A percentile compares a stretch with the other conserved stretches of the same genome.
Conservation (phyloP, 2,329 filamentous ascomycete genomes). For the Trichothecium sympodiale region DNA sequence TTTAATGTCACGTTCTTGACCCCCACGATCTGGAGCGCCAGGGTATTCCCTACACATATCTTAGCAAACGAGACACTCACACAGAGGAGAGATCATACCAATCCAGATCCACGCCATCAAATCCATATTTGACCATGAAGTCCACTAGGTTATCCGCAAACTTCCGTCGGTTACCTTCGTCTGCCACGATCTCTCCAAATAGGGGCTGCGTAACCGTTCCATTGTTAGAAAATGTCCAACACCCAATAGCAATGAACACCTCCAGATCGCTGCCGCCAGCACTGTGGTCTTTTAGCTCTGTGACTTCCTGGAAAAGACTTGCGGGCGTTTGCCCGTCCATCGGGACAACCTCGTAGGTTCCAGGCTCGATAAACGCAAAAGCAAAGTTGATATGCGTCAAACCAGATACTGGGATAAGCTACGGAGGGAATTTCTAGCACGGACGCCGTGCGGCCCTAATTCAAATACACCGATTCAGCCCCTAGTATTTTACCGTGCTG, state of each 20-base stretch:
- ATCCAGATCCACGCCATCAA: slow-evolving; percentile 17
- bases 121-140: slow-evolving; percentile 11
- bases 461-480: too few relatives aligned
- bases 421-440: background rate
- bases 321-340: slow-evolving; percentile 14
- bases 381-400: slow-evolving; percentile 18
- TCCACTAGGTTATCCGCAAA: slow-evolving; percentile 24
- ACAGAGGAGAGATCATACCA: too few relatives aligned
- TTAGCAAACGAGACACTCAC: too few relatives aligned
- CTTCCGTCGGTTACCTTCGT: slow-evolving; percentile 10
- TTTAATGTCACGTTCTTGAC: slow-evolving; percentile 9
- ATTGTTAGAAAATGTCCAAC: slow-evolving; percentile 26
- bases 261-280: slow-evolving; percentile 17
- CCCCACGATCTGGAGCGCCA: slow-evolving; percentile 11
- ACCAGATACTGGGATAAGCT: slow-evolving; percentile 8
- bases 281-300: slow-evolving; percentile 16
- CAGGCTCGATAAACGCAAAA: slow-evolving; percentile 22
- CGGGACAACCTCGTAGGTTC: slow-evolving; percentile 13
- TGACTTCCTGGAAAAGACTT: slow-evolving; percentile 10
- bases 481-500: too few relatives aligned
- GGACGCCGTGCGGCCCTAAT: background rate
- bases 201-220: slow-evolving; percentile 10
- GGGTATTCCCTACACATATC: slow-evolving; percentile 20
- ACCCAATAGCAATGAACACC: slow-evolving; percentile 24
- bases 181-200: slow-evolving; percentile 14